These are phyloP conservation scores for Dendrobium huoshanense DNA, from an alignment of 106 monocot genomes.

Conservation along the genomic window DNA sequence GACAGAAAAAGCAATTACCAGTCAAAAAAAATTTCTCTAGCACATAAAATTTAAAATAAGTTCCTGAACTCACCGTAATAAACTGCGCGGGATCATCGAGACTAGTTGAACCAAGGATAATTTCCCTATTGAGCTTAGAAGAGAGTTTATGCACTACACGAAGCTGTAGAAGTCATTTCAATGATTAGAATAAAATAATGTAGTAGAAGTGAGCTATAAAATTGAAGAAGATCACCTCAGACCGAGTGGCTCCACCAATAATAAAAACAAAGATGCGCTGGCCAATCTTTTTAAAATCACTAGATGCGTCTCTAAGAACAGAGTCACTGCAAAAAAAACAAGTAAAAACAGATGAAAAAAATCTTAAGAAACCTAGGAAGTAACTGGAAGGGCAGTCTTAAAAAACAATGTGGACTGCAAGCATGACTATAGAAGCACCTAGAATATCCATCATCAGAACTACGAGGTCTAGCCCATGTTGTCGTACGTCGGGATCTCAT, in stretches of 20 bases:
- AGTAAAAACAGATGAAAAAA: too few species aligned
- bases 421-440: constrained; percentile 23
- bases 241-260: constrained; percentile 72
- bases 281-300: constrained; percentile 67
- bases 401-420: neutral
- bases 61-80: constrained; percentile 48
- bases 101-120: constrained; percentile 85
- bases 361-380: too few species aligned
- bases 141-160: constrained; percentile 80
- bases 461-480: constrained; percentile 81
- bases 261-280: constrained; percentile 70
- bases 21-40: too few species aligned
- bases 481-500: constrained; percentile 84
- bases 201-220: neutral
- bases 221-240: constrained; percentile 34
- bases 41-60: too few species aligned
- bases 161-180: constrained; percentile 32
- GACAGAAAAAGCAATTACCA: too few species aligned
- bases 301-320: constrained; percentile 37
- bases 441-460: constrained; percentile 92
- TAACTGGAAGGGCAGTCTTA: neutral
- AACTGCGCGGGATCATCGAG: constrained; percentile 88
- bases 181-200: neutral
- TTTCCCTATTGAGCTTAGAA: constrained; percentile 78
- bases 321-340: constrained; percentile 37